phyloP scores from a whole-genome alignment of 1,284 basidiomycete genomes.

The Ustilago curta region DNA sequence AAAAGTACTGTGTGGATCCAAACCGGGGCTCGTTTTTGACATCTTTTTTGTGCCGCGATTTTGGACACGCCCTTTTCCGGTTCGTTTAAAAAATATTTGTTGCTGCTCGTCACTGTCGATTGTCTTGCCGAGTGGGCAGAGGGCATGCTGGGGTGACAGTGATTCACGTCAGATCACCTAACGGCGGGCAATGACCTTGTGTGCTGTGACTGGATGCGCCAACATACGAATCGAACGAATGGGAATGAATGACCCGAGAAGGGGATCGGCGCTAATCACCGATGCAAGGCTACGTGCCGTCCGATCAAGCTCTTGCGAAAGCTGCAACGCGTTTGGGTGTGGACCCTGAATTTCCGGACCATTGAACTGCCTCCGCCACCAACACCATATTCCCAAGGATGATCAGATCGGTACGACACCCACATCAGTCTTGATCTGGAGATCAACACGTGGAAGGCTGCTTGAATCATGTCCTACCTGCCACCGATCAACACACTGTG shows the following conservation, averaged over 20 bases:
- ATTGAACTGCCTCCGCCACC: background rate
- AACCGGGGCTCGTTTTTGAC: background rate
- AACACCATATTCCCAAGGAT: background rate
- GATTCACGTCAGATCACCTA: no score
- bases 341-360: slow-evolving; percentile 13
- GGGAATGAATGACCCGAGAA: no score
- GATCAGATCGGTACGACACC: background rate
- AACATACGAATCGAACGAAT: no score
- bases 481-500: slow-evolving; percentile 45
- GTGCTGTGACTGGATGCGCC: no score
- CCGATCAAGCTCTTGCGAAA: background rate
- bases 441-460: background rate
- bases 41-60: slow-evolving; percentile 4
- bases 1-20: background rate
- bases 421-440: background rate
- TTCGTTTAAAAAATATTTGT: background rate
- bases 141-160: no score
- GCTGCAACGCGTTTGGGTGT: background rate
- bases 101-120: background rate
- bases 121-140: background rate
- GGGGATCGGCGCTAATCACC: background rate
- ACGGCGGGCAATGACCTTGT: no score
- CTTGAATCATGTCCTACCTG: slow-evolving; percentile 29
- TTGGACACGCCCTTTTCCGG: background rate
- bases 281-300: background rate